Evolutionary conservation across 176 grass and related monocot genomes (phyloP).

Genomic region (Bolboschoenus planiculmis): DNA sequence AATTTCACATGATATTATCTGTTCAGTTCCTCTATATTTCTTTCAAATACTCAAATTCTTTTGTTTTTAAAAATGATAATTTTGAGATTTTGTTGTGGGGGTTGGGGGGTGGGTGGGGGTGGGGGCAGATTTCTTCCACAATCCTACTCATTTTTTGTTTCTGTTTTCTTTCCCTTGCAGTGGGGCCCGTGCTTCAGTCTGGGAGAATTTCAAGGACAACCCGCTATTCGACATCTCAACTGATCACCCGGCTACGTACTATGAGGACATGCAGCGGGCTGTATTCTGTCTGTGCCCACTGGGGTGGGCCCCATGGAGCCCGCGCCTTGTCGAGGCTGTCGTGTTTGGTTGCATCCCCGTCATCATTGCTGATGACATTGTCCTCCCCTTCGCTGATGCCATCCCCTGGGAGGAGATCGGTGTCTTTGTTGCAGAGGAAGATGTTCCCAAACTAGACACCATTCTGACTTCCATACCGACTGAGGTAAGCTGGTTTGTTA

Average conservation of each 20-base stretch:
- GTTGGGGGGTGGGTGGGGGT: no score
- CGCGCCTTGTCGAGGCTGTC: constrained; percentile 76
- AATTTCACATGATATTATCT: background rate
- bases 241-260: constrained; percentile 72
- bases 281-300: constrained; percentile 90
- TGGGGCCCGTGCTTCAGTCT: constrained; percentile 76
- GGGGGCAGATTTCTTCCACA: background rate
- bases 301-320: constrained; percentile 97
- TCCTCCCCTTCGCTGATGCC: constrained; percentile 75
- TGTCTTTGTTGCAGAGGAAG: constrained; percentile 73
- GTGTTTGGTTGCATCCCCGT: constrained; percentile 93
- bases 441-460: constrained; percentile 74
- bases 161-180: constrained; percentile 29
- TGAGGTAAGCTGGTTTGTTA: constrained; percentile 18
- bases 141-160: background rate
- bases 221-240: constrained; percentile 93
- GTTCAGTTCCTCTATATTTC: background rate
- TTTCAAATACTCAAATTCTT: background rate
- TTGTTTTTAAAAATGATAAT: background rate
- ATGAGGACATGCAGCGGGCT: constrained; percentile 89
- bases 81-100: background rate
- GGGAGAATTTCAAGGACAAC: constrained; percentile 97
- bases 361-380: constrained; percentile 86
- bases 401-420: constrained; percentile 92
- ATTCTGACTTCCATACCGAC: constrained; percentile 78